Base-by-base conservation (phyloP, 192 early-diverging fungal genomes). In the Tieghemiomyces parasiticus region DNA sequence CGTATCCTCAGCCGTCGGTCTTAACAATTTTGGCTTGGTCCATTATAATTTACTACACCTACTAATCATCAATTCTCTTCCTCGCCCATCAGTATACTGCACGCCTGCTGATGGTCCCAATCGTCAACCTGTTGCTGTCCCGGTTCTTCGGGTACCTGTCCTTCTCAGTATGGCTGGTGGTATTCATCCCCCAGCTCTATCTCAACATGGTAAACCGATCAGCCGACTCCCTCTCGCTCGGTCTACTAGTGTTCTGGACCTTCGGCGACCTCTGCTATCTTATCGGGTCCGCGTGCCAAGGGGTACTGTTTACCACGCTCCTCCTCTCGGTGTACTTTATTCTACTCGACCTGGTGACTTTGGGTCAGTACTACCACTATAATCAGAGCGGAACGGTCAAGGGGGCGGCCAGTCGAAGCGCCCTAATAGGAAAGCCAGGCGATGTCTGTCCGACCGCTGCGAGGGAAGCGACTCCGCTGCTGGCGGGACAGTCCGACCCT, bases 111-210 rank as follows among this genome's bases (percentile, higher is more conserved):
- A 42, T 42, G 38, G 8, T 42, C 38, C 8, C 6, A 10, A 16
- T 16, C 6, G 8, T 42, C 16, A 42, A 73, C 32, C 58, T 70
- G 45, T 31, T 70, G 34, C 58, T 68, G n/a, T 85, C 80, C 24
- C 70, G 70, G 55, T 48, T 80, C 25, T 66, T 72, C 29, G 88
- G 85, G 32, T 83, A 82, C 58, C 38, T 86, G 20, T 87, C 84
- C 38, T 78, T 87, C 29, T 63, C 59, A 4, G 84, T 86, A 63
- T 91, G 89, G 89, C 66, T 91, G 31, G 76, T 88, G 4, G 89
- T 91, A 51, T 87, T 86, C 74, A 78, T 82, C 47, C 89, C 89
- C n/a, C 87, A 92, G 74, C 71, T 92, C 31, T 84, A 71, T 61
- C 73, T 79, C 60, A 92, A 89, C 72, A 88, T 87, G 71, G 64